These are phyloP conservation scores for Pythium folliculosum DNA, from an alignment of 352 stramenopile species.

Conservation along the genomic window DNA sequence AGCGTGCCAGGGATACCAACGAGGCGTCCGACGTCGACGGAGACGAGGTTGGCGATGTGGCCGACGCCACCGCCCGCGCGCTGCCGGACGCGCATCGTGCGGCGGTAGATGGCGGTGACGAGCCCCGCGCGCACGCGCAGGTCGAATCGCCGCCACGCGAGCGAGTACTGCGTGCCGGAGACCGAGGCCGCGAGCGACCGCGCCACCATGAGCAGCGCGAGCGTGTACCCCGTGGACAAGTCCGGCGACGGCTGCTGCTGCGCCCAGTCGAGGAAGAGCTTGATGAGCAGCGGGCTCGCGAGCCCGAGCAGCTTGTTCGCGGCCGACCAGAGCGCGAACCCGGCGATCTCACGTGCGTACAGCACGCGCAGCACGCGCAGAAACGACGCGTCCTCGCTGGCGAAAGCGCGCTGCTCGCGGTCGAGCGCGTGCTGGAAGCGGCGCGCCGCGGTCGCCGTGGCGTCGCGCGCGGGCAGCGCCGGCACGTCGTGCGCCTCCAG, in stretches of 20 bases:
- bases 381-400: slow-evolving; percentile 36
- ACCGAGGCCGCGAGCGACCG: slow-evolving; percentile 62
- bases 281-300: slow-evolving; percentile 71
- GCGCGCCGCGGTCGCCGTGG: slow-evolving; percentile 42
- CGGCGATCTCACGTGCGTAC: slow-evolving; percentile 59
- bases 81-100: slow-evolving; percentile 45
- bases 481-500: slow-evolving; percentile 67
- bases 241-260: slow-evolving; percentile 34
- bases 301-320: slow-evolving; percentile 74
- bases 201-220: slow-evolving; percentile 53
- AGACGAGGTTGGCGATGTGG: slow-evolving; percentile 76
- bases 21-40: slow-evolving; percentile 75
- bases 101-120: slow-evolving; percentile 68
- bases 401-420: slow-evolving; percentile 28
- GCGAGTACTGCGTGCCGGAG: slow-evolving; percentile 74
- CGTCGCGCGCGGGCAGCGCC: slow-evolving; percentile 47
- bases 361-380: slow-evolving; percentile 49
- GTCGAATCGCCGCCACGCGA: slow-evolving; percentile 81
- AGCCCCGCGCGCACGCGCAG: slow-evolving; percentile 69
- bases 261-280: slow-evolving; percentile 81
- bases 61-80: slow-evolving; percentile 49
- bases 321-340: slow-evolving; percentile 71
- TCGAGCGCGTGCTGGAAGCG: slow-evolving; percentile 50
- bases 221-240: slow-evolving; percentile 50
- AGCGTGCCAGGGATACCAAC: slow-evolving; percentile 67